These are phyloP conservation scores for Fusarium clavum DNA, from an alignment of 2,329 filamentous ascomycete species.

Conservation along the genomic window DNA sequence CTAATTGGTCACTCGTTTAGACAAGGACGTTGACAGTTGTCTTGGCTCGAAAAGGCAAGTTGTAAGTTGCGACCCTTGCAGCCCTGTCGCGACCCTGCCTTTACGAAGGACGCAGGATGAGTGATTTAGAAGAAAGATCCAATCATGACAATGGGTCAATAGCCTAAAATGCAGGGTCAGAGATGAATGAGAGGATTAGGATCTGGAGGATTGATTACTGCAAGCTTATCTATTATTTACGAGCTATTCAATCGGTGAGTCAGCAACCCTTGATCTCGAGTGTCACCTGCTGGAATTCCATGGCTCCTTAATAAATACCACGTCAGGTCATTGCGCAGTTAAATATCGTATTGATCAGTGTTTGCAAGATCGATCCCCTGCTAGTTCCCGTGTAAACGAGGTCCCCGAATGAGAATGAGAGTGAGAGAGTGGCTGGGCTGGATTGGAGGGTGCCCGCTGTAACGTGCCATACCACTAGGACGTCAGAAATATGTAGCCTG, in stretches of 20 bases:
- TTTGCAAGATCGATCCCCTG: conserved; percentile 15
- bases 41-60: conserved; percentile 21
- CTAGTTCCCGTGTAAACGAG: conserved; percentile 33
- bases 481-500: no score
- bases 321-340: conserved; percentile 5
- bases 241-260: neutral
- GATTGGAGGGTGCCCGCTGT: conserved; percentile 4
- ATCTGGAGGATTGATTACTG: neutral
- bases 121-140: conserved; percentile 12
- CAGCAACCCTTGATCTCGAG: neutral
- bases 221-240: neutral
- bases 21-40: conserved; percentile 4
- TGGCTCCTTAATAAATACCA: neutral
- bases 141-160: neutral
- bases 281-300: conserved; percentile 3
- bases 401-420: conserved; percentile 7
- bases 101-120: conserved; percentile 6
- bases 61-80: conserved; percentile 21
- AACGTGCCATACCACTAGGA: conserved; percentile 11
- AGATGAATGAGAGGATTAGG: conserved; percentile 20
- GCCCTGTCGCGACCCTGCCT: neutral
- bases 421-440: conserved; percentile 11
- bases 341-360: conserved; percentile 10
- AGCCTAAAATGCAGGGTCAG: conserved; percentile 7
- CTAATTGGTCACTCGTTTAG: conserved; percentile 14